Base-by-base conservation (phyloP, 495 filamentous ascomycete genomes). In the Aspergillus indologenus region DNA sequence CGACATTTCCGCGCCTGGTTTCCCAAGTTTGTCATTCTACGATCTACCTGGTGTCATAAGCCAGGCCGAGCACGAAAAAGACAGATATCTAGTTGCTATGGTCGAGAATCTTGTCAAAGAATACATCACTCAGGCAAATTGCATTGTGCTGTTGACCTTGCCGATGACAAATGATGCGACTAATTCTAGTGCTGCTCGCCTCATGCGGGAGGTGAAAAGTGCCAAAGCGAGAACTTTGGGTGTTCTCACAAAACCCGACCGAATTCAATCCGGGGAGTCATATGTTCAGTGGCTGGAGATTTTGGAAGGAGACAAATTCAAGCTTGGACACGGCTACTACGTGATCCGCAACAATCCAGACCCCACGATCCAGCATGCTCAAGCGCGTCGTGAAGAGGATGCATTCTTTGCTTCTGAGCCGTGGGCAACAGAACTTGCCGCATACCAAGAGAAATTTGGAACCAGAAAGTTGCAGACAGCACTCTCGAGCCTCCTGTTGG, bases 21-120 rank as follows among this genome's bases (percentile, higher is more conserved):
- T 92, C 0, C 85, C 88, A 0, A 84, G 86, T 42, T 69, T 95
- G 0, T 87, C 86, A 0, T 91, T 96, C 59, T 92, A 87, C 60
- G 91, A 96, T 62, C 72, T 95, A 0, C 91, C 91, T 0, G 91
- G 91, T 0, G 83, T 93, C 4, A 90, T 95, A 60, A 83, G 84
- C 53, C 85, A 84, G 0, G 75, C 81, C 0, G 83, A 85, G 42
- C 74, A 83, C 6, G 75, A 80, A 3, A 74, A 85, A n/a, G 85
- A 89, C 26, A 71, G 72, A 0, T 88, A 90, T 51, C 74, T 93
- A 0, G 85, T 89, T 5, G 64, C 71, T 0, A 79, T 92, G 0
- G 85, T 96, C 0, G 79, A 83, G 56, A 89, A 88, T 24, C 68
- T 96, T 0, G 85, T 89, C 0, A 79, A 74, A 22, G 73, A 85